These are phyloP conservation scores for Inonotus obliquus DNA, from an alignment of 1,284 basidiomycete species.

Conservation along the genomic window DNA sequence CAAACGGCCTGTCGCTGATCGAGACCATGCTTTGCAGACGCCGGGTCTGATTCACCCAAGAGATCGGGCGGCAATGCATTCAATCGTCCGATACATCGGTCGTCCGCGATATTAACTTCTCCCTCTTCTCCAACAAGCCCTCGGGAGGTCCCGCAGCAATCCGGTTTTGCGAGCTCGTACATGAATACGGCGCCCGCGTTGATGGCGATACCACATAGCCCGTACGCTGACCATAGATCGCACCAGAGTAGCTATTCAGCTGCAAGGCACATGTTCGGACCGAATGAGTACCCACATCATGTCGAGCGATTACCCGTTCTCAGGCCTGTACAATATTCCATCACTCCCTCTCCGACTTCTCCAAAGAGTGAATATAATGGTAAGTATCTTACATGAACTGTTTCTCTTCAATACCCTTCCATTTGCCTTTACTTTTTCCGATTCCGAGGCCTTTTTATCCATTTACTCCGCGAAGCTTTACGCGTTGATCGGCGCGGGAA, in stretches of 20 bases:
- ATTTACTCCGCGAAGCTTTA: constrained; percentile 13
- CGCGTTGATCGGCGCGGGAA: background rate
- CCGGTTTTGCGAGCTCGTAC: background rate
- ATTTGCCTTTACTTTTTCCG: background rate
- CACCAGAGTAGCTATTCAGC: background rate
- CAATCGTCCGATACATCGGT: background rate
- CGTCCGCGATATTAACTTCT: background rate
- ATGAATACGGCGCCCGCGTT: background rate
- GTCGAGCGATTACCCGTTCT: background rate
- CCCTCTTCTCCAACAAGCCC: background rate
- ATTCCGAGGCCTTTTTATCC: background rate
- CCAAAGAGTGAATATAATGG: constrained; percentile 5
- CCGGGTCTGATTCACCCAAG: background rate
- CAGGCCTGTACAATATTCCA: background rate
- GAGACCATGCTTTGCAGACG: background rate
- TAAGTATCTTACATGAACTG: background rate
- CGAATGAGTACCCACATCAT: constrained; percentile 7
- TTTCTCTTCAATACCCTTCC: background rate
- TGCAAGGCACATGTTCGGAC: constrained; percentile 8
- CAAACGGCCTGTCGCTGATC: background rate
- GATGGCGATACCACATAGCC: constrained; percentile 10
- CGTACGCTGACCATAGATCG: background rate
- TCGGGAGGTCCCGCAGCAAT: background rate
- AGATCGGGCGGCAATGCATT: background rate
- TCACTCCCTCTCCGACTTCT: background rate